phyloP scores from a whole-genome alignment of 345 rosid genomes.

The Hevea brasiliensis region DNA sequence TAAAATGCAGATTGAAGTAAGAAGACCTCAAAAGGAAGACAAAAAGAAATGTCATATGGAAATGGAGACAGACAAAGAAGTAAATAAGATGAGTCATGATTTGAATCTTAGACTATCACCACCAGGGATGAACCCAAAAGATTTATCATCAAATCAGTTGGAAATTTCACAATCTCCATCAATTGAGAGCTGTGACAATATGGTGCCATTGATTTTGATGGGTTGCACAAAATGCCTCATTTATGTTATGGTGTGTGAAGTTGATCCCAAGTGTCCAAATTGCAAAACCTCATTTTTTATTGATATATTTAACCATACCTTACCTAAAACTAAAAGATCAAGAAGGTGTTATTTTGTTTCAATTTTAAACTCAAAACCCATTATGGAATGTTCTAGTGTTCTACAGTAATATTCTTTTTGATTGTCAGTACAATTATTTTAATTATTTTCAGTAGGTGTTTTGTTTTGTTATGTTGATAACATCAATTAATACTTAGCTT shows the following conservation, averaged over 20 bases:
- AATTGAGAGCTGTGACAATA: not conserved
- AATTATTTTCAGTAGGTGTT: too few species aligned
- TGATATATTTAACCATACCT: slow-evolving; percentile 15
- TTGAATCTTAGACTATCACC: slow-evolving; percentile 18
- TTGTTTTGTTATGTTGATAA: too few species aligned
- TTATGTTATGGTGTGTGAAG: slow-evolving; percentile 37
- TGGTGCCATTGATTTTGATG: slow-evolving; percentile 31
- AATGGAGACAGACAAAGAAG: not conserved
- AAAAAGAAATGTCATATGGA: not conserved
- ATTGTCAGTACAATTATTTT: too few species aligned
- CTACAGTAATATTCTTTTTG: too few species aligned
- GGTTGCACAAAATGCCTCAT: slow-evolving; percentile 35
- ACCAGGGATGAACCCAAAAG: not conserved
- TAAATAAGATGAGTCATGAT: slow-evolving; percentile 2
- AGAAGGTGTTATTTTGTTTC: not conserved
- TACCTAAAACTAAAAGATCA: slow-evolving; percentile 5
- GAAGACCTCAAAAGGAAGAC: not conserved
- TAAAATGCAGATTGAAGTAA: not conserved
- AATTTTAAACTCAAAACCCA: too few species aligned
- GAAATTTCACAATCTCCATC: slow-evolving; percentile 16
- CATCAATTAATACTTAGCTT: too few species aligned
- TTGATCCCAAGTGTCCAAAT: slow-evolving; percentile 31
- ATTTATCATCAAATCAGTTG: not conserved
- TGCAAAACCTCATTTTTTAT: slow-evolving; percentile 27
- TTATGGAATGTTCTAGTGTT: too few species aligned